Base-by-base conservation (phyloP, 176 grass and related monocot genomes). In the Themeda triandra region DNA sequence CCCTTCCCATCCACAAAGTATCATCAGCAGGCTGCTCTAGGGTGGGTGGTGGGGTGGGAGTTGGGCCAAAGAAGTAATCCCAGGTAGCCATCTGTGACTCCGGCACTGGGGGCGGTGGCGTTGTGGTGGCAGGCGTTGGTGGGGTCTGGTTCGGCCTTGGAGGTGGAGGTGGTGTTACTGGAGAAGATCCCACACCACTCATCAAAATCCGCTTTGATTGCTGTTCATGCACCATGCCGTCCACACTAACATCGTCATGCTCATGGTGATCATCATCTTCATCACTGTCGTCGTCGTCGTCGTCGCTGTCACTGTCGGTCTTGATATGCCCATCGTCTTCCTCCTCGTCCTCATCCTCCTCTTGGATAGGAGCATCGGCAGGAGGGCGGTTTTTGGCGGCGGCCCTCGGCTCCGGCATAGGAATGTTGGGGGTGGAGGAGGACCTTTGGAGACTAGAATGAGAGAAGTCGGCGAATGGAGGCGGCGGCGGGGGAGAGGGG, bases 261-360 rank as follows among this genome's bases (percentile, higher is more conserved):
- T 90, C 88, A 71, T 86, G 88, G 60, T 90, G 88, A 65, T 86
- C 66, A 0, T 82, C 83, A 1, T 88, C 79, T 13, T 81, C 35
- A 0, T 89, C 79, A 0, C 39, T 71, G 0, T 89, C 40, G 0
- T 85, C 90, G 33, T 35, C 90, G 33, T 35, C 33, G 0, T 73
- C 75, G 0, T 83, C 84, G 0, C 63, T 73, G 0, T 58, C 73
- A 1, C 63, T 86, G 19, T 78, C 79, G 4, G 15, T 58, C 36
- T 82, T 79, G 32, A 80, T 85, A 42, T 89, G 86, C 4, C 71
- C 86, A 59, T 84, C 86, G 1, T 87, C 85, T 13, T 89, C 86
- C 6, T 90, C 88, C 48, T 88, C 90, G 2, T 92, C 92, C 80
- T 98, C 95, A 0, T 92, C 92, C 82, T 98, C 95, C 85, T 98